These are phyloP conservation scores for Rostrohypoxylon terebratum DNA, from an alignment of 495 filamentous ascomycete genomes.

Conservation along the genomic window DNA sequence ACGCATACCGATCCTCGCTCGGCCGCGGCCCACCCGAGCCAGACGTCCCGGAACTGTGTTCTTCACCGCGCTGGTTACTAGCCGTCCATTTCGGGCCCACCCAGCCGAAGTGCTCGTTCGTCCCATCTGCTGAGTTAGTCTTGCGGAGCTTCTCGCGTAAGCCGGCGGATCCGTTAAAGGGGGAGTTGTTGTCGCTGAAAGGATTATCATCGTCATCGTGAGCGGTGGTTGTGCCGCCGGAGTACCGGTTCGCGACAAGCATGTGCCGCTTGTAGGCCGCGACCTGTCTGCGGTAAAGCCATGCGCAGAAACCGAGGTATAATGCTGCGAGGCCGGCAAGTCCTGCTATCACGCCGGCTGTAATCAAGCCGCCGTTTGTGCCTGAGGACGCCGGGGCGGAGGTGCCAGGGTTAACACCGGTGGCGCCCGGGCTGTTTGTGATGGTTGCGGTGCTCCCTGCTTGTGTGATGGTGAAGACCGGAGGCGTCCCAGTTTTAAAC, in stretches of 20 bases:
- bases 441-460: conserved; percentile 68
- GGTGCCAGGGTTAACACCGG: conserved; percentile 24
- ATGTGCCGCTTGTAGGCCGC: conserved; percentile 71
- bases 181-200: not conserved
- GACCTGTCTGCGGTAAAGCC: conserved; percentile 74
- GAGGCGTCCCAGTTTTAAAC: conserved; percentile 72
- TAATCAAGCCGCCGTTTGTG: conserved; percentile 70
- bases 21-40: conserved; percentile 31
- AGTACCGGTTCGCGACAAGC: conserved; percentile 62
- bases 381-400: conserved; percentile 24
- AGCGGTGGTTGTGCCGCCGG: conserved; percentile 27
- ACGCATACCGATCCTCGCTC: conserved; percentile 37
- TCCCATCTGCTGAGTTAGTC: conserved; percentile 33
- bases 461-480: conserved; percentile 73
- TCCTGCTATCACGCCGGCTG: conserved; percentile 72
- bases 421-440: conserved; percentile 45
- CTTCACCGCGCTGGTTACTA: conserved; percentile 26
- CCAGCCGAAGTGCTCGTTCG: conserved; percentile 52
- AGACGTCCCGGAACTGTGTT: conserved; percentile 43
- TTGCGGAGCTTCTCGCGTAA: conserved; percentile 48
- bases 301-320: conserved; percentile 78
- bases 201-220: not conserved
- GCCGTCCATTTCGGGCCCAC: conserved; percentile 50
- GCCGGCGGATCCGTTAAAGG: conserved; percentile 3
- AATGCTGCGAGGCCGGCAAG: conserved; percentile 66